Evolutionary conservation across 2,329 filamentous ascomycete species (phyloP), one percentile per base, ranked within the genome.

Genomic region (Alternaria postmessia): DNA sequence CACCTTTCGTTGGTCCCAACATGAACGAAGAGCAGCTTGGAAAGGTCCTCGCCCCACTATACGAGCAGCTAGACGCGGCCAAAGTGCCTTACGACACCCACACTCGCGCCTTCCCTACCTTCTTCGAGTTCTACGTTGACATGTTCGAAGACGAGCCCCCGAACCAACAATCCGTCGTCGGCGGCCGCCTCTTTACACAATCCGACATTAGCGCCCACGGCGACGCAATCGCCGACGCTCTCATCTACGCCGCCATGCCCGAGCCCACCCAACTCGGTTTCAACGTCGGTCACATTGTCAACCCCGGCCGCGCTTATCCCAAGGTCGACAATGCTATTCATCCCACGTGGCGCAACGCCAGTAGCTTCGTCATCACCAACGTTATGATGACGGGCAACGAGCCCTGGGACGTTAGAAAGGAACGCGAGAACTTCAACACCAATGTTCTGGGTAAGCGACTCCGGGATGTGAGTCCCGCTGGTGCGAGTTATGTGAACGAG

Each of bases 401-500:
- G 62, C 63, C 64, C n/a, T 77, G 74, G 75, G 70, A 62, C 4
- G 55, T 67, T 36, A 77, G 73, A 64, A 65, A 72, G 60, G 59
- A 73, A 42, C 61, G 59, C 8, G 68, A 75, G 51, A 51, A 61
- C 14, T 65, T 69, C 36, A 72, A 76, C 51, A 78, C 75, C 1
- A 69, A 77, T 24, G 65, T 76, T 5, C 56, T 76, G 7, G 75
- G 73, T 4, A 69, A 71, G 64, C 65, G 62, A 8, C 11, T 78
- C 43, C 64, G 75, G 43, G 70, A 74, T n/a, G 75, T 69, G 7
- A 69, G 62, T 8, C 74, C 73, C 1, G 41, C 66, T 38, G 75
- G 75, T 24, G 75, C 74, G n/a, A 69, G 70, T 8, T 78, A 78
- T 46, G 75, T 78, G 18, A 78, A 78, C 38, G 75, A 77, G 61